A percentile compares a stretch with the other conserved stretches of the same genome.
These are phyloP conservation scores for Allantophomopsis lycopodina DNA, from an alignment of 2,329 filamentous ascomycete genomes.

Conservation along the genomic window DNA sequence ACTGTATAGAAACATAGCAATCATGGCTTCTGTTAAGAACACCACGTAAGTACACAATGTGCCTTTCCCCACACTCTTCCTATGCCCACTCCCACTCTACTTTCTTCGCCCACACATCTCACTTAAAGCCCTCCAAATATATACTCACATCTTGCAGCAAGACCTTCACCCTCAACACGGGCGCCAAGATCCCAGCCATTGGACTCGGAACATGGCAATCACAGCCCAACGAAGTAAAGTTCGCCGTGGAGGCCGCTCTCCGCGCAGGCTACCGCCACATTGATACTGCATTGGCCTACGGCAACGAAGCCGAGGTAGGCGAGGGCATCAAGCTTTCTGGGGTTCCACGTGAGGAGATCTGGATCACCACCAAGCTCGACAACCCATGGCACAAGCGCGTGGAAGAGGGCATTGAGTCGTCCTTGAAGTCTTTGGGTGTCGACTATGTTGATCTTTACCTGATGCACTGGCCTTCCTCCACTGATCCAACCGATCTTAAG, in stretches of 20 bases:
- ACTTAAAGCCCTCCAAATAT: conserved; percentile 1
- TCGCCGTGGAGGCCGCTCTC: conserved; percentile 59
- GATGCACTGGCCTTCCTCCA: conserved; percentile 59
- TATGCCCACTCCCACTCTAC: background rate
- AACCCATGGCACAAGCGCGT: conserved; percentile 67
- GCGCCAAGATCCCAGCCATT: conserved; percentile 64
- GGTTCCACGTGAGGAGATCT: conserved; percentile 52
- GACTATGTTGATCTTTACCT: conserved; percentile 60
- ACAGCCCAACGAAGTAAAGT: conserved; percentile 46
- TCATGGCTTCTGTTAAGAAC: conserved; percentile 1
- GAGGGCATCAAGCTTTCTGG: conserved; percentile 49
- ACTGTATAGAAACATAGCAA: background rate
- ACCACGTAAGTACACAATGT: background rate
- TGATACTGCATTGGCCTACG: conserved; percentile 61
- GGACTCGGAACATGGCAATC: conserved; percentile 75
- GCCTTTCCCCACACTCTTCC: background rate
- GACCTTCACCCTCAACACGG: conserved; percentile 59
- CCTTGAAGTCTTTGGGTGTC: conserved; percentile 43
- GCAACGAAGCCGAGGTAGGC: conserved; percentile 60
- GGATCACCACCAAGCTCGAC: conserved; percentile 71
- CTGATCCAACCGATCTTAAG: conserved; percentile 44
- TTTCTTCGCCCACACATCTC: background rate
- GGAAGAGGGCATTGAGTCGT: conserved; percentile 43
- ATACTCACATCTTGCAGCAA: conserved; percentile 20
- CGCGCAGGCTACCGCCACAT: conserved; percentile 61